phyloP scores from a whole-genome alignment of 148 eudicot genomes.

The Gaultheria prostrata region DNA sequence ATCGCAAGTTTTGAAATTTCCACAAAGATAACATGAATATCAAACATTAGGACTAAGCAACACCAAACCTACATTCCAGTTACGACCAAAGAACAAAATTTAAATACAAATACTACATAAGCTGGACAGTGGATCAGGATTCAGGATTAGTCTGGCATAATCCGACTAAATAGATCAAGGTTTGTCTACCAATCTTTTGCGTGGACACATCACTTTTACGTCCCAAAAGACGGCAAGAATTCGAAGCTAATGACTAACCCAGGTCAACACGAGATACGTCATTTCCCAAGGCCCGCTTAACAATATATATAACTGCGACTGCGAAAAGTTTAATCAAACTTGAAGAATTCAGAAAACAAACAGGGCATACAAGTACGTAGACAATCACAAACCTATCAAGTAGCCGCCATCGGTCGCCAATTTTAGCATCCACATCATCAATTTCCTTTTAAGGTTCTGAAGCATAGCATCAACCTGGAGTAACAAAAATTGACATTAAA shows the following conservation, averaged over 20 bases:
- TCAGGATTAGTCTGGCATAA: background rate
- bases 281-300: too few relatives aligned
- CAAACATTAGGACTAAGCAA: background rate
- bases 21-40: background rate
- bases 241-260: background rate
- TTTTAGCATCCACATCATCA: constrained; percentile 89
- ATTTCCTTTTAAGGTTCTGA: constrained; percentile 86
- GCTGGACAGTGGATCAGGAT: background rate
- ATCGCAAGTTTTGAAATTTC: background rate
- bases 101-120: background rate
- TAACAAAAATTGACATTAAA: background rate
- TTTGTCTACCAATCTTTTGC: too few relatives aligned
- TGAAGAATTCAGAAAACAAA: background rate
- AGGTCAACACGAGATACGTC: background rate
- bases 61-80: background rate
- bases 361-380: background rate
- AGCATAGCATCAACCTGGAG: constrained; percentile 90
- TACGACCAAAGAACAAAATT: background rate
- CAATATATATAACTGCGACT: too few relatives aligned
- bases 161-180: background rate
- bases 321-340: background rate
- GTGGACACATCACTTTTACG: background rate
- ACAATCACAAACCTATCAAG: constrained; percentile 57
- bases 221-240: background rate
- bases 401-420: constrained; percentile 81